Evolutionary conservation across 2,329 filamentous ascomycete genomes (phyloP), one percentile per base, ranked within the genome.

Genomic region (Ascochyta fabae): DNA sequence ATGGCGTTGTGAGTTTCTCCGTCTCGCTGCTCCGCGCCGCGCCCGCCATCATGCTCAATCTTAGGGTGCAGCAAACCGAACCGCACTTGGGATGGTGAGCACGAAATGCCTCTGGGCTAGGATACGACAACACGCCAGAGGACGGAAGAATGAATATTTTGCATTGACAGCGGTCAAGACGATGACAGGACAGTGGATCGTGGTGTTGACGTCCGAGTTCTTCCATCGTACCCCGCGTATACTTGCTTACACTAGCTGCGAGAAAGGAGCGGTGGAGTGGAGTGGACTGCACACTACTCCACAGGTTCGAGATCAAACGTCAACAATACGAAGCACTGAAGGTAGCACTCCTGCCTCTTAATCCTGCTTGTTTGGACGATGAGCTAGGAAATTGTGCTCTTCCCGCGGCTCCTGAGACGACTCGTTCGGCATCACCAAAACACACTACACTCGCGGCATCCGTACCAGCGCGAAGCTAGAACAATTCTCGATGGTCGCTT

Each of bases 11-110:
- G 36, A 43, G 47, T 43, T 51, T 22, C 16, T 43, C 47, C 53
- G 53, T 38, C 34, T 39, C 23, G 26, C n/a, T 51, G 42, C 33
- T 50, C 47, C 47, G 42, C 48, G 58, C 60, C 65, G 59, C 63
- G 66, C 50, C 49, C 53, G 49, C 63, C 57, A 62, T 64, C 61
- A 61, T 60, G 51, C 46, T 50, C 64, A 61, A 68, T 61, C 54
- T 59, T 58, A 59, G 22, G 44, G 49, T 60, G 62, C 64, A 65
- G 62, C 56, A 49, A 36, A 52, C 52, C 55, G 59, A 60, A 48
- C 65, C 64, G 40, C 56, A 60, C 50, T 58, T 36, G 65, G 60
- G 16, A 51, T 59, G 59, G 59, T 52, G 44, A 56, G 34, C 42
- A 60, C 42, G 60, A 59, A 60, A 41, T 54, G 47, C 27, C 57